These are phyloP conservation scores for Zizania latifolia DNA, from an alignment of 176 grass and related monocot genomes.

Conservation along the genomic window DNA sequence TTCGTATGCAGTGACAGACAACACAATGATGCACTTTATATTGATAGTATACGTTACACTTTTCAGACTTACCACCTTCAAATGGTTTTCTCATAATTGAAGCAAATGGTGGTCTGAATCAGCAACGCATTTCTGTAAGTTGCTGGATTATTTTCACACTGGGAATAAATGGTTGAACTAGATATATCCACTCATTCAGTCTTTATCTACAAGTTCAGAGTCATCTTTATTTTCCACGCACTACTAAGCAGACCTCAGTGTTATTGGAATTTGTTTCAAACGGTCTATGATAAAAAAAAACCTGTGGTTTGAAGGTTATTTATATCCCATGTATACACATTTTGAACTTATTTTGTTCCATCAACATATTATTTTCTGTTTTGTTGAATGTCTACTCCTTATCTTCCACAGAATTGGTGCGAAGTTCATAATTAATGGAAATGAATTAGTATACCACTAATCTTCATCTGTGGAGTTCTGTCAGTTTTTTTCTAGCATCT, in stretches of 20 bases:
- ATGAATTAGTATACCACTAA: background rate
- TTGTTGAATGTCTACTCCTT: background rate
- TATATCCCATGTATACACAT: background rate
- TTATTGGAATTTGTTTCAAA: background rate
- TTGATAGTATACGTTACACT: constrained; percentile 19
- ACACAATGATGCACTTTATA: background rate
- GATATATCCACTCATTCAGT: background rate
- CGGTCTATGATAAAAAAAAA: background rate
- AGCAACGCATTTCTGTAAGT: constrained; percentile 94
- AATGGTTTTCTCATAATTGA: constrained; percentile 92
- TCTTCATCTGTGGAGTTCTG: background rate
- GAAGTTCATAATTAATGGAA: background rate
- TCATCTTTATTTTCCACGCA: background rate
- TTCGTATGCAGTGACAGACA: background rate
- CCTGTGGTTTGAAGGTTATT: background rate
- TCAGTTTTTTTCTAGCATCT: background rate
- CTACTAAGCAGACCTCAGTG: background rate
- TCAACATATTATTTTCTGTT: background rate
- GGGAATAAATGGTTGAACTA: background rate
- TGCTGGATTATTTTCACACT: constrained; percentile 10
- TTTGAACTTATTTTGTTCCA: background rate
- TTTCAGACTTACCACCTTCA: constrained; percentile 67
- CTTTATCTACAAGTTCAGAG: background rate
- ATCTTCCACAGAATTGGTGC: background rate
- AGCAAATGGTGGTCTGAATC: constrained; percentile 95